Evolutionary conservation across 176 grass and related monocot species (phyloP).

Genomic region (Rhynchospora tenuis): DNA sequence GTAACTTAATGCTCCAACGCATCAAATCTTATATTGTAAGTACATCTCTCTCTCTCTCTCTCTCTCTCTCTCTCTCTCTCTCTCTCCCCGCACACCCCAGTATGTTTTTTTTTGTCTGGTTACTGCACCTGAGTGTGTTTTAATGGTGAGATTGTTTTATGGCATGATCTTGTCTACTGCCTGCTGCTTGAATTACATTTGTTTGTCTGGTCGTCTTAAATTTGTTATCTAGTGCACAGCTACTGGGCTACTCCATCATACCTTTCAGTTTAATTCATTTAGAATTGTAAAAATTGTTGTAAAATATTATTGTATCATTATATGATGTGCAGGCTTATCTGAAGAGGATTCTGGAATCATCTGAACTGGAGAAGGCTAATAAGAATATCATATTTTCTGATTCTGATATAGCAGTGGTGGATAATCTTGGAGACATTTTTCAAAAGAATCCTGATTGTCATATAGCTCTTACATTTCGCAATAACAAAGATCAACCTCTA

Average conservation of each 20-base stretch:
- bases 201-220: not conserved
- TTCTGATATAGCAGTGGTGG: conserved; percentile 72
- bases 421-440: conserved; percentile 79
- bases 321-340: conserved; percentile 55
- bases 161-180: conserved; percentile 16
- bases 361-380: conserved; percentile 29
- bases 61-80: not conserved
- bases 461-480: conserved; percentile 83
- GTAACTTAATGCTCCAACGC: conserved; percentile 90
- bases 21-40: conserved; percentile 95
- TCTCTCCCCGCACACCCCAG: not conserved
- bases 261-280: not conserved
- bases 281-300: not conserved
- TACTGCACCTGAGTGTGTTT: conserved; percentile 8
- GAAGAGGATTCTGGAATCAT: conserved; percentile 45
- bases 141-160: conserved; percentile 19
- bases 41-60: conserved; percentile 3
- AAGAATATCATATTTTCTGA: conserved; percentile 72
- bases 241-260: not conserved
- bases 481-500: conserved; percentile 85
- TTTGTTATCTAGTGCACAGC: not conserved
- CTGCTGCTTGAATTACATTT: not conserved
- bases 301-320: not conserved
- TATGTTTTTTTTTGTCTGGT: not conserved
- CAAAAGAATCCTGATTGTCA: conserved; percentile 61